Conservation (phyloP, 208 protist genomes). For the Trypanosoma brucei region DNA sequence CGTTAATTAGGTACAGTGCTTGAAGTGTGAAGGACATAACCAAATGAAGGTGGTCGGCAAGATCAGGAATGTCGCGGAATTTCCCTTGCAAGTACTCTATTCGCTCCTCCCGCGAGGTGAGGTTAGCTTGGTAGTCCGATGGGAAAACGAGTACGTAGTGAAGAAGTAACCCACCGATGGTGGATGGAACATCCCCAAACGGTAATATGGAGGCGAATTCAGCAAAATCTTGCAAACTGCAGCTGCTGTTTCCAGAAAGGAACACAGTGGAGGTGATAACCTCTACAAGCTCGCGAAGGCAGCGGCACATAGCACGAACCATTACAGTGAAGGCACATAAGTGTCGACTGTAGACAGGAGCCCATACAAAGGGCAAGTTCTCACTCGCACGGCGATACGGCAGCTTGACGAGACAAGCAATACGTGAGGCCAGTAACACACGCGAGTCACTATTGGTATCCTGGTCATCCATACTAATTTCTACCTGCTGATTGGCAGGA, state of each 20-base stretch:
- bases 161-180: constrained; percentile 76
- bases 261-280: constrained; percentile 71
- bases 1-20: constrained; percentile 73
- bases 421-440: constrained; percentile 68
- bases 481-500: constrained; percentile 13
- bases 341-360: constrained; percentile 84
- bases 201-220: constrained; percentile 47
- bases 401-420: constrained; percentile 64
- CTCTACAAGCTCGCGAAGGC: constrained; percentile 80
- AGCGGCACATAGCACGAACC: constrained; percentile 65
- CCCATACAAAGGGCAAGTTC: constrained; percentile 49
- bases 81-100: constrained; percentile 53
- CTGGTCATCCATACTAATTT: constrained; percentile 14
- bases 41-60: constrained; percentile 46
- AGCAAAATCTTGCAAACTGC: constrained; percentile 49
- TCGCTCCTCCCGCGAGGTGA: constrained; percentile 53
- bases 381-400: constrained; percentile 48
- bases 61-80: constrained; percentile 66
- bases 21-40: constrained; percentile 82
- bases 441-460: constrained; percentile 20
- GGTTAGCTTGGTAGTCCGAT: constrained; percentile 67
- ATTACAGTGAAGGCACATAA: constrained; percentile 81
- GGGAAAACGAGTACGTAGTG: constrained; percentile 88
- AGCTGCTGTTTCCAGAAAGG: constrained; percentile 56
- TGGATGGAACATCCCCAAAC: constrained; percentile 63